Evolutionary conservation across 2,329 filamentous ascomycete species (phyloP).

Genomic region (Pezicula radicicola): DNA sequence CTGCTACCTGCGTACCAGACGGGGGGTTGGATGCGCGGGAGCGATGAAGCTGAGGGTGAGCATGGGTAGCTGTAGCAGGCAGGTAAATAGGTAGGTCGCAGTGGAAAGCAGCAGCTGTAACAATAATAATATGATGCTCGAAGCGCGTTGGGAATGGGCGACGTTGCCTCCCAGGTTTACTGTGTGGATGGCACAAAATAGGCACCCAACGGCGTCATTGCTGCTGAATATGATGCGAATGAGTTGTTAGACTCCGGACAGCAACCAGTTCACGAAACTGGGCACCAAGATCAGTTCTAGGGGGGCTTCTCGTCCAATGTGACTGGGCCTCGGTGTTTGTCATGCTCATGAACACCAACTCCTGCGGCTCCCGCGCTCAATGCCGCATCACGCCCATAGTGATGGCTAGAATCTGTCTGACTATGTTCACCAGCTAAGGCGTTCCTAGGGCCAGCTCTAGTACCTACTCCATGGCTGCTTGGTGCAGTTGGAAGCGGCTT

Average conservation of each 20-base stretch:
- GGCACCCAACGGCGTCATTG: no score
- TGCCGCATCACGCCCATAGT: conserved; percentile 11
- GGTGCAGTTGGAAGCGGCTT: no score
- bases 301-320: conserved; percentile 10
- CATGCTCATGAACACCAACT: conserved; percentile 6
- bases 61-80: not conserved
- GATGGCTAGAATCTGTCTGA: not conserved
- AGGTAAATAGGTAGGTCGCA: not conserved
- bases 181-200: no score
- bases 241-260: no score
- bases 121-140: not conserved
- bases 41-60: not conserved
- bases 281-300: conserved; percentile 12
- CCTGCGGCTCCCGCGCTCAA: conserved; percentile 6
- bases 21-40: not conserved
- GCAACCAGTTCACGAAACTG: no score
- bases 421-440: conserved; percentile 2
- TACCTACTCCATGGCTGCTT: not conserved
- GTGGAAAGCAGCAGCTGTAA: not conserved
- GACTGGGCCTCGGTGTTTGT: conserved; percentile 7
- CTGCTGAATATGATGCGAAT: no score
- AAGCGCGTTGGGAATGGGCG: no score
- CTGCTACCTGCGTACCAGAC: no score
- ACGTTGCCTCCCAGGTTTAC: no score
- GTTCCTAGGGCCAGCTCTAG: conserved; percentile 13